Percentiles rank a stretch among this genome's conserved stretches.
Evolutionary conservation across 495 filamentous ascomycete species (phyloP).

Genomic region (Hyaloscypha hepaticicola): DNA sequence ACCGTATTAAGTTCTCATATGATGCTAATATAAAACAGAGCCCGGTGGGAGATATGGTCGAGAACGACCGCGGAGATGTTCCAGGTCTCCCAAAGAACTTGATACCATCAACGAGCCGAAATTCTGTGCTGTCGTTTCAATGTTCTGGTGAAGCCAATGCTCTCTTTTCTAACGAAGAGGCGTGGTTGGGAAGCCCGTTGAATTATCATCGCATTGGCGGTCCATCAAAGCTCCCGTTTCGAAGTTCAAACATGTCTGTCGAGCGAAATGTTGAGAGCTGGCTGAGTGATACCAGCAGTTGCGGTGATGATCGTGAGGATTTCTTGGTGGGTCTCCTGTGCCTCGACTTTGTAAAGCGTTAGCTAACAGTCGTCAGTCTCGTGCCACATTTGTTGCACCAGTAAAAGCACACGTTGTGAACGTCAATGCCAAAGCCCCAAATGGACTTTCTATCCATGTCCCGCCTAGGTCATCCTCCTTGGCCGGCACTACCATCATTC

Average conservation of each 20-base stretch:
- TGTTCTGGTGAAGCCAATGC: constrained; percentile 14
- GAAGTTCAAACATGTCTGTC: background rate
- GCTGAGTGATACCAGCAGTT: constrained; percentile 22
- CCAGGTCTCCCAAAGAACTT: background rate
- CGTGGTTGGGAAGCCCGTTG: constrained; percentile 10
- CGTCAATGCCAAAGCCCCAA: background rate
- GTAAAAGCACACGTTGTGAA: constrained; percentile 19
- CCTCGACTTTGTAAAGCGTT: background rate
- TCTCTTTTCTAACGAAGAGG: constrained; percentile 5
- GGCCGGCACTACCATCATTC: background rate
- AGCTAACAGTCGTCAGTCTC: constrained; percentile 11
- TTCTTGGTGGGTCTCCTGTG: constrained; percentile 15
- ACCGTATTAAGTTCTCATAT: background rate
- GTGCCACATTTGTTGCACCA: constrained; percentile 20
- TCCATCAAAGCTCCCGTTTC: background rate
- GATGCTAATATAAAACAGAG: background rate
- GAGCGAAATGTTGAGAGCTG: constrained; percentile 14
- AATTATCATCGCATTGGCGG: background rate
- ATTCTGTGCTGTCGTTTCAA: constrained; percentile 24
- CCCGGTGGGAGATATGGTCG: background rate
- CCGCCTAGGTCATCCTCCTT: constrained; percentile 21
- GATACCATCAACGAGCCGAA: background rate
- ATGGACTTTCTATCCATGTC: constrained; percentile 8
- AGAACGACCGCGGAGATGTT: background rate
- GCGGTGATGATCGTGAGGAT: constrained; percentile 13